Evolutionary conservation across 2,329 filamentous ascomycete genomes (phyloP).

Genomic region (Rhinocladiella mackenziei): DNA sequence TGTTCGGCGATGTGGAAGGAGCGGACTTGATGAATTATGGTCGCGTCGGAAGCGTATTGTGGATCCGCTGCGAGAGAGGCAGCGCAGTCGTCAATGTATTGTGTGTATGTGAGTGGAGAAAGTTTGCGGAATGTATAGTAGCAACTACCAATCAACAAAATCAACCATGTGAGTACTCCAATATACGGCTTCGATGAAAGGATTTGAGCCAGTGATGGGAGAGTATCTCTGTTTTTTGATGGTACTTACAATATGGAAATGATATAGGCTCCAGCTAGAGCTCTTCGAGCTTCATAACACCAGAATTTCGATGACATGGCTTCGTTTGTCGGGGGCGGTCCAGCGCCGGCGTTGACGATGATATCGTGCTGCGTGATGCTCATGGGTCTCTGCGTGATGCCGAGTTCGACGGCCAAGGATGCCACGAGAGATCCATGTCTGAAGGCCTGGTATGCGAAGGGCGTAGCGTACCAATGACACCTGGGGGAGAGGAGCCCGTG

Average conservation of each 20-base stretch:
- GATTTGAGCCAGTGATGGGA: too few relatives aligned
- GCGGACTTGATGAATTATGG: slow-evolving; percentile 4
- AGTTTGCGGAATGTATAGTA: slow-evolving; percentile 1
- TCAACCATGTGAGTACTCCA: not conserved
- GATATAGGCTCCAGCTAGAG: slow-evolving; percentile 8
- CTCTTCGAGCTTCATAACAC: slow-evolving; percentile 16
- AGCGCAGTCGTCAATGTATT: slow-evolving; percentile 18
- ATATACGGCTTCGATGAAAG: too few relatives aligned
- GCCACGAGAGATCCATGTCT: slow-evolving; percentile 50
- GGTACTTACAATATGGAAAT: slow-evolving; percentile 16
- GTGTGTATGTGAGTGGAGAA: slow-evolving; percentile 6
- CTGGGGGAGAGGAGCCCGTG: too few relatives aligned
- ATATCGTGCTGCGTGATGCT: slow-evolving; percentile 19
- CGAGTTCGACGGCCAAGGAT: slow-evolving; percentile 37
- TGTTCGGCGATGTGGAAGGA: slow-evolving; percentile 11
- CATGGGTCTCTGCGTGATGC: slow-evolving; percentile 14
- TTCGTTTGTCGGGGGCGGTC: slow-evolving; percentile 5
- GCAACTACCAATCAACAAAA: not conserved
- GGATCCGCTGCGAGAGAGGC: slow-evolving; percentile 14
- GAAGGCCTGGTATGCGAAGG: slow-evolving; percentile 10
- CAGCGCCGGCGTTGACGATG: slow-evolving; percentile 5
- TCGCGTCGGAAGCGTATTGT: slow-evolving; percentile 13
- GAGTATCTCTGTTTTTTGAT: too few relatives aligned
- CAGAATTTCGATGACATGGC: slow-evolving; percentile 14
- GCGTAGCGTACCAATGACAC: slow-evolving; percentile 16